These are phyloP conservation scores for Pythium grandisporangium DNA, from an alignment of 352 stramenopile species.

Conservation along the genomic window DNA sequence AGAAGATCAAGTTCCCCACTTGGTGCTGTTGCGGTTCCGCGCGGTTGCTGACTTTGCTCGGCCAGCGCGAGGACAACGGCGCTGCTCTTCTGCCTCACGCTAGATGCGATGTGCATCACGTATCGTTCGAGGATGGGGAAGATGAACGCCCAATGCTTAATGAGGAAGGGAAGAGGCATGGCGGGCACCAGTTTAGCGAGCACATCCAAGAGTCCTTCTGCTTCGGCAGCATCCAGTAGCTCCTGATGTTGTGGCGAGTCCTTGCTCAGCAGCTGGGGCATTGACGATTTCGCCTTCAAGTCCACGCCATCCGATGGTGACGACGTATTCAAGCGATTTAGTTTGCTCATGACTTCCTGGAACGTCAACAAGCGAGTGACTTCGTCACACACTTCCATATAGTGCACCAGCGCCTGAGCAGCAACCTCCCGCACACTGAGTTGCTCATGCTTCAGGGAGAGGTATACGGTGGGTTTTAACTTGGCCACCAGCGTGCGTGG, in stretches of 20 bases:
- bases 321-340: constrained; percentile 62
- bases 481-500: constrained; percentile 19
- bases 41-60: constrained; percentile 11
- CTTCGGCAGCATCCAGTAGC: constrained; percentile 39
- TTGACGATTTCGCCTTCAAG: no score
- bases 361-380: constrained; percentile 42
- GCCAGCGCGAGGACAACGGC: constrained; percentile 37
- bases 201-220: constrained; percentile 59
- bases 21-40: no score
- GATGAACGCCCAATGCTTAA: constrained; percentile 65
- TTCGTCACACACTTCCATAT: constrained; percentile 38
- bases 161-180: constrained; percentile 34
- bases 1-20: constrained; percentile 22
- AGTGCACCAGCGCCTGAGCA: constrained; percentile 33
- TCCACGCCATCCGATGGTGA: no score
- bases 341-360: constrained; percentile 68
- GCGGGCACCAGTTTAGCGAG: constrained; percentile 30
- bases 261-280: background rate
- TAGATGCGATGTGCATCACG: constrained; percentile 63
- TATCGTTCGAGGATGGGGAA: constrained; percentile 67
- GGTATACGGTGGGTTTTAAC: constrained; percentile 46
- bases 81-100: constrained; percentile 46
- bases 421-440: constrained; percentile 42
- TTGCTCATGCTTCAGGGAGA: constrained; percentile 44
- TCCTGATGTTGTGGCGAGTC: constrained; percentile 6